A percentile compares a stretch with the other conserved stretches of the same genome.
Evolutionary conservation across 2,329 filamentous ascomycete species (phyloP).

Genomic region (Trichophyton simii): DNA sequence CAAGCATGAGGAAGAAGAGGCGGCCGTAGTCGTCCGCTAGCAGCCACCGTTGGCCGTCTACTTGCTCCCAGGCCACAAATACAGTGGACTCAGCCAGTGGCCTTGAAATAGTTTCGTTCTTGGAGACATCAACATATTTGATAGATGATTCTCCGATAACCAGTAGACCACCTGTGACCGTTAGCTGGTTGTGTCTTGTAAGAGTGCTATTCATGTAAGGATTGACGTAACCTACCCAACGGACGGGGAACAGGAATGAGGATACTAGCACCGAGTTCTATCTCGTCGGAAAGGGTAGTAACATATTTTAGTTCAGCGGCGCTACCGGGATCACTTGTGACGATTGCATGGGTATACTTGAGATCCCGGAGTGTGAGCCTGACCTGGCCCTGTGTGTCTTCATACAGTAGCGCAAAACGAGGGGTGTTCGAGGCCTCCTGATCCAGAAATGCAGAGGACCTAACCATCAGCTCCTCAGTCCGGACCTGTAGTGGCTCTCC

Average conservation of each 20-base stretch:
- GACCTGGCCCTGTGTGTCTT: slow-evolving; percentile 47
- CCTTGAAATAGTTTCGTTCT: slow-evolving; percentile 51
- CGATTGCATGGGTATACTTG: slow-evolving; percentile 37
- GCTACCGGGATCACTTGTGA: slow-evolving; percentile 32
- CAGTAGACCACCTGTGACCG: slow-evolving; percentile 46
- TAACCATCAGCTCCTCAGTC: slow-evolving; percentile 54
- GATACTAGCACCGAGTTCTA: slow-evolving; percentile 49
- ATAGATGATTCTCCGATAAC: slow-evolving; percentile 70
- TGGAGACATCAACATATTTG: slow-evolving; percentile 71
- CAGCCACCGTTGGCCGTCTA: slow-evolving; percentile 72
- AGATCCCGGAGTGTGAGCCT: slow-evolving; percentile 45
- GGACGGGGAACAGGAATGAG: slow-evolving; percentile 50
- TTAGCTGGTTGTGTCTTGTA: neutral
- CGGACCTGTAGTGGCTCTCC: slow-evolving; percentile 50
- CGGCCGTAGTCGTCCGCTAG: slow-evolving; percentile 83
- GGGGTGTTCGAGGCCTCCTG: slow-evolving; percentile 41
- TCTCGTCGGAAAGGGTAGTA: slow-evolving; percentile 39
- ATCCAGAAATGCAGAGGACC: slow-evolving; percentile 54
- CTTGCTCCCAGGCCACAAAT: slow-evolving; percentile 81
- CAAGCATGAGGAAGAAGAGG: slow-evolving; percentile 71
- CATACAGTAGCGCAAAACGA: slow-evolving; percentile 52
- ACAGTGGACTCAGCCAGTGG: slow-evolving; percentile 62
- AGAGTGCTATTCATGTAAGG: neutral
- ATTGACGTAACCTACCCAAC: slow-evolving; percentile 29
- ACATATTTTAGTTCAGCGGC: slow-evolving; percentile 43